Percentiles rank a stretch among this genome's conserved stretches.
Conservation (phyloP, 805 yeast species). For the Saccharomycopsis sp. region DNA sequence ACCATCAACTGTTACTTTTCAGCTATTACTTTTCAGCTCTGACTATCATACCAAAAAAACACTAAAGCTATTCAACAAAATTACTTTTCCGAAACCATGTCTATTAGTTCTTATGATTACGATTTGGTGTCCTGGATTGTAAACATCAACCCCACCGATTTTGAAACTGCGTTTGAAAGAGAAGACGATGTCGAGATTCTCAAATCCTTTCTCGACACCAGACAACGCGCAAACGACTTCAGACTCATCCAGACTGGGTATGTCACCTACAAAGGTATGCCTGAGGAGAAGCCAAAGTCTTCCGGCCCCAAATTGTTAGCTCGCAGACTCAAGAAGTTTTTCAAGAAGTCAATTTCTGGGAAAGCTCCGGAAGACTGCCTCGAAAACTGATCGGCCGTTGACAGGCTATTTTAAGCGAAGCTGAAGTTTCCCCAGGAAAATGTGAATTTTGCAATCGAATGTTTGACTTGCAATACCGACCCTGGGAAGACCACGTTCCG, state of each 20-base stretch:
- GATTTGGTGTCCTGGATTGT: neutral
- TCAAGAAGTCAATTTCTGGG: neutral
- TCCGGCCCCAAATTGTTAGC: neutral
- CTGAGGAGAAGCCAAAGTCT: neutral
- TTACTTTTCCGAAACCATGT: too few relatives aligned
- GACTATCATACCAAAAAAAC: too few relatives aligned
- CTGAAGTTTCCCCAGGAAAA: conserved; percentile 1
- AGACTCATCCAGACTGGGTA: neutral
- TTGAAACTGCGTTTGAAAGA: neutral
- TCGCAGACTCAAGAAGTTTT: neutral
- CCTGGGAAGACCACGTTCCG: neutral
- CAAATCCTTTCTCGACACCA: neutral
- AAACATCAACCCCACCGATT: neutral
- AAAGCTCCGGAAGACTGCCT: neutral
- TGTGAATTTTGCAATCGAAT: neutral
- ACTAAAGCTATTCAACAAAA: too few relatives aligned
- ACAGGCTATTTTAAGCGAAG: neutral
- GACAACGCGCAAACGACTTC: neutral
- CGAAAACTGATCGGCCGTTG: neutral
- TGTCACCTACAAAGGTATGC: neutral
- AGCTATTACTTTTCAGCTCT: too few relatives aligned
- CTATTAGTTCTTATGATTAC: too few relatives aligned
- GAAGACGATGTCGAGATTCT: neutral
- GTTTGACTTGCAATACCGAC: neutral
- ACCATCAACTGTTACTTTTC: neutral